phyloP scores from a whole-genome alignment of 148 eudicot species.

The Vaccinium corymbosum region DNA sequence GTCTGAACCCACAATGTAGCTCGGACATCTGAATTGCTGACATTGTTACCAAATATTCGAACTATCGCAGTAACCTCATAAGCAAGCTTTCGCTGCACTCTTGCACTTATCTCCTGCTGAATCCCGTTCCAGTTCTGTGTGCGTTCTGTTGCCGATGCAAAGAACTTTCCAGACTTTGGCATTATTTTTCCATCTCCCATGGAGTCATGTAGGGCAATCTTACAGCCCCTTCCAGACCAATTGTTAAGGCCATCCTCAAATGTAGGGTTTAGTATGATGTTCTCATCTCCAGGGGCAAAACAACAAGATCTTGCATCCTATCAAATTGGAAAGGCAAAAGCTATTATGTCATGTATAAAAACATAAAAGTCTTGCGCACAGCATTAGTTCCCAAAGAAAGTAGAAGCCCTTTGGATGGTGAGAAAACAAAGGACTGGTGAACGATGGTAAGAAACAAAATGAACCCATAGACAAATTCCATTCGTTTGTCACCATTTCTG shows the following conservation, averaged over 20 bases:
- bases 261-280: slow-evolving; percentile 66
- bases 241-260: slow-evolving; percentile 85
- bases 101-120: slow-evolving; percentile 83
- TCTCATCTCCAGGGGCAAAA: slow-evolving; percentile 40
- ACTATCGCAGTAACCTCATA: slow-evolving; percentile 69
- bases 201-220: slow-evolving; percentile 56
- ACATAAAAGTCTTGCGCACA: neutral
- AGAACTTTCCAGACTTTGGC: slow-evolving; percentile 73
- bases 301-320: slow-evolving; percentile 28
- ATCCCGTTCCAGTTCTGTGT: slow-evolving; percentile 87
- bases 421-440: neutral
- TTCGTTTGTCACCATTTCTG: neutral
- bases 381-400: neutral
- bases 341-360: neutral
- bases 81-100: slow-evolving; percentile 68
- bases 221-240: slow-evolving; percentile 96
- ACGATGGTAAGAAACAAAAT: neutral
- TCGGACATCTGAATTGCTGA: slow-evolving; percentile 47
- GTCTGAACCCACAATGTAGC: slow-evolving; percentile 81
- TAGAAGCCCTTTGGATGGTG: neutral
- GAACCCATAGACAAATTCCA: neutral
- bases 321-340: neutral
- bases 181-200: slow-evolving; percentile 71
- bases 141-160: slow-evolving; percentile 72
- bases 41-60: slow-evolving; percentile 76